Base-by-base conservation (phyloP, 768 basidiomycete genomes). In the Boletus vinaceobasis region DNA sequence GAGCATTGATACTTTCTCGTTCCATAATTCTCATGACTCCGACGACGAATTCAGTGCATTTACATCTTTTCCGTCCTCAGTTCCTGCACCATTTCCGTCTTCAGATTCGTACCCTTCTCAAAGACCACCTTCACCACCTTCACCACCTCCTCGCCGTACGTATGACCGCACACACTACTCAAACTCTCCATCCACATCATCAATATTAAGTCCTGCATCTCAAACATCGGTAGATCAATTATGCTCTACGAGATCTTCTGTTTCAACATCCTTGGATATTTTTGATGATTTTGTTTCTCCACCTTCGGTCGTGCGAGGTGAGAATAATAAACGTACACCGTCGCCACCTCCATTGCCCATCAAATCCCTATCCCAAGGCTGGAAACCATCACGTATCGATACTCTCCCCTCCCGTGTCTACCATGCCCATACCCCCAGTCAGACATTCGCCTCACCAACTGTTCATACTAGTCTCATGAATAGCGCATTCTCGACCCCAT, bases 11-110 rank as follows among this genome's bases (percentile, higher is more conserved):
- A 4, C 46, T 21, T 53, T 66, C 23, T 31, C 38, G 17, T 40
- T 39, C 23, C 58, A 65, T 26, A 63, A 68, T 35, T 63, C 68
- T 48, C 33, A 56, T 15, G 62, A 58, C 39, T 74, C 79, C 1
- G 66, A 73, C 37, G 75, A 76, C 52, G 82, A 84, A 45, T 88
- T 85, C 60, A 73, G 78, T 6, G 81, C 82, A 37, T 79, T 81
- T 60, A 57, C 70, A 49, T 69, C 72, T 5, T 71, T 74, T 23
- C 59, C 74, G 7, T 47, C 63, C 38, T 33, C 59, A 7, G 31
- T 43, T 19, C 33, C 48, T 38, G 44, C 62, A 1, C 48, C 50
- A 43, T 55, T 53, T 44, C 48, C 53, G 14, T 40, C 49, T 35
- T 43, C 38, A 15, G 19, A 50, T 44, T 11, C 58, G 57, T 46